Conservation (phyloP, 2,329 filamentous ascomycete species). For the Aquanectria penicillioides region DNA sequence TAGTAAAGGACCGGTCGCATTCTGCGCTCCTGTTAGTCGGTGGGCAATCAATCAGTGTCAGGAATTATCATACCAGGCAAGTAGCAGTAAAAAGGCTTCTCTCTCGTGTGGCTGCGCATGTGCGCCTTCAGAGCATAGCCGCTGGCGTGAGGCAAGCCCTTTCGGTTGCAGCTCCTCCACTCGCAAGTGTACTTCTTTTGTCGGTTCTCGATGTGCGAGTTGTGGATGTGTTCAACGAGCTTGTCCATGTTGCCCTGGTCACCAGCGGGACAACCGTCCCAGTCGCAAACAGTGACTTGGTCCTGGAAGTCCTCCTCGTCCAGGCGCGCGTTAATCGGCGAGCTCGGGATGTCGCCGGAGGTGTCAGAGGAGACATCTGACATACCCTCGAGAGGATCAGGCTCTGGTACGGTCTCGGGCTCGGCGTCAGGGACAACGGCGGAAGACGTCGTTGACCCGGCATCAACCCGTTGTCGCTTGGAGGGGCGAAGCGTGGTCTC, state of each 20-base stretch:
- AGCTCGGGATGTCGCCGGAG: constrained; percentile 83
- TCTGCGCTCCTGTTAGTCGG: constrained; percentile 63
- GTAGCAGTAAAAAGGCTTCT: constrained; percentile 98
- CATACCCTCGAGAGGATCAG: constrained; percentile 65
- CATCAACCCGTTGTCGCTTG: constrained; percentile 59
- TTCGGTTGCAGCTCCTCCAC: constrained; percentile 89
- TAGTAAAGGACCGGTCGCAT: constrained; percentile 95
- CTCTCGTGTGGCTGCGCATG: constrained; percentile 96
- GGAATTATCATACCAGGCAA: constrained; percentile 75
- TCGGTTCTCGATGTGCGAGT: constrained; percentile 90
- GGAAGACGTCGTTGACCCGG: constrained; percentile 57
- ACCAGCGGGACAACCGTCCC: constrained; percentile 78
- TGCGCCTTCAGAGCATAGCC: constrained; percentile 96
- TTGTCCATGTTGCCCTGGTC: constrained; percentile 84
- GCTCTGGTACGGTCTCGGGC: constrained; percentile 57
- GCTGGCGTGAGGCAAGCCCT: constrained; percentile 91
- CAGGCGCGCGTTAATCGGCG: constrained; percentile 71
- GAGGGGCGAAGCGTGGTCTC: constrained; percentile 54
- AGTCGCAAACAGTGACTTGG: constrained; percentile 81
- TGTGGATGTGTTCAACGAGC: constrained; percentile 85
- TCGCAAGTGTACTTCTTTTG: constrained; percentile 99
- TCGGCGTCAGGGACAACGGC: constrained; percentile 55
- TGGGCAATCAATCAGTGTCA: too few relatives aligned
- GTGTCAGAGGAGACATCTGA: constrained; percentile 90
- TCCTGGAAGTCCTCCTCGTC: constrained; percentile 82